These are phyloP conservation scores for Juglanconis oblonga DNA, from an alignment of 2,329 filamentous ascomycete genomes.

Conservation along the genomic window DNA sequence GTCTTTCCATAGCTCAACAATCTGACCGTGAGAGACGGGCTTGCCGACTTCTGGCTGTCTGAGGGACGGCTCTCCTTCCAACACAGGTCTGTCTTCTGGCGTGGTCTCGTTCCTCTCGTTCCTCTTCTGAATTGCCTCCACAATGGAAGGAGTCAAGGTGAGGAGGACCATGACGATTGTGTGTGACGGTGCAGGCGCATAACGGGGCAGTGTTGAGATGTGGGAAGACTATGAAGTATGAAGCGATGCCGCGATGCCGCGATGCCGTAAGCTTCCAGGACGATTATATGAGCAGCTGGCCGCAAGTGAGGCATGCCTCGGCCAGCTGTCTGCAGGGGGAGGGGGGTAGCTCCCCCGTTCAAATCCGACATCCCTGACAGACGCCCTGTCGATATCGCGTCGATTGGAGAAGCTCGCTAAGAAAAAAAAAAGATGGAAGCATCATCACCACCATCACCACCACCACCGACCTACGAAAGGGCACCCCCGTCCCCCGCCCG, in stretches of 20 bases:
- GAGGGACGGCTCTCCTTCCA: conserved; percentile 45
- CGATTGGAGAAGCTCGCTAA: not conserved
- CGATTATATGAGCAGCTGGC: not conserved
- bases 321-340: not conserved
- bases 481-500: not conserved
- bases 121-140: conserved; percentile 54
- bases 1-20: conserved; percentile 59
- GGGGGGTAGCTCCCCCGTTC: not conserved
- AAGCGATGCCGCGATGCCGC: too few species aligned
- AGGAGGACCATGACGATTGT: conserved; percentile 64
- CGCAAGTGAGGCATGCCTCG: not conserved
- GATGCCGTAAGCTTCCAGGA: not conserved
- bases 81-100: conserved; percentile 2
- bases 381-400: not conserved
- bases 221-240: too few species aligned
- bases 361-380: not conserved
- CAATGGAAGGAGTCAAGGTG: conserved; percentile 69
- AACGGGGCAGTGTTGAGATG: too few species aligned
- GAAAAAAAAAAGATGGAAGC: conserved; percentile 15
- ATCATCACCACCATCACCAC: conserved; percentile 3
- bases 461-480: conserved; percentile 1
- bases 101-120: conserved; percentile 22
- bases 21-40: conserved; percentile 69
- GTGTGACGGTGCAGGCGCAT: not conserved
- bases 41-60: conserved; percentile 53